A percentile compares a stretch with the other conserved stretches of the same genome.
phyloP scores from a whole-genome alignment of 768 basidiomycete genomes.

The Auricularia auricula-judae region DNA sequence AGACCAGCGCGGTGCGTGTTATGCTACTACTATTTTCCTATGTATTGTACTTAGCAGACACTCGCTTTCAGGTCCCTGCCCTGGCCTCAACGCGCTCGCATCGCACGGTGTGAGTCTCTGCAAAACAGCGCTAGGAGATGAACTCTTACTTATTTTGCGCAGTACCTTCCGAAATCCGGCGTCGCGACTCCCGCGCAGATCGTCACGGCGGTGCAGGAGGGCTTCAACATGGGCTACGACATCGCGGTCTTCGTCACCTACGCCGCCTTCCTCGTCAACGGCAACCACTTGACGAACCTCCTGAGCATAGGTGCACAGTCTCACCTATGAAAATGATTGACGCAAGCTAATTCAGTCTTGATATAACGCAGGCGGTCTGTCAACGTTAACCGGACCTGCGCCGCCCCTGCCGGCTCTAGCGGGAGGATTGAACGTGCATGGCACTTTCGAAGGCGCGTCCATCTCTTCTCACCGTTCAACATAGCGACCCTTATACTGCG shows the following conservation, averaged over 20 bases:
- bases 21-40: too few relatives aligned
- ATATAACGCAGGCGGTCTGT: neutral
- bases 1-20: slow-evolving; percentile 1
- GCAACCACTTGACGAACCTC: slow-evolving; percentile 5
- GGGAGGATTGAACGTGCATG: slow-evolving; percentile 3
- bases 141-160: neutral
- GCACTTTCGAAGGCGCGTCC: slow-evolving; percentile 3
- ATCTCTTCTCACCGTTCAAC: neutral
- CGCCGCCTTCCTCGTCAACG: slow-evolving; percentile 4
- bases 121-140: neutral
- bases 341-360: neutral
- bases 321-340: neutral
- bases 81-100: slow-evolving; percentile 6
- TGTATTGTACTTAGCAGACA: too few relatives aligned
- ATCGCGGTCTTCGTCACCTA: slow-evolving; percentile 1
- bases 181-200: slow-evolving; percentile 6
- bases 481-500: neutral
- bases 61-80: slow-evolving; percentile 1
- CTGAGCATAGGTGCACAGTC: slow-evolving; percentile 3
- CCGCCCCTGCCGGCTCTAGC: neutral
- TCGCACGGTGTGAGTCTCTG: slow-evolving; percentile 3
- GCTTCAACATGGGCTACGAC: slow-evolving; percentile 7
- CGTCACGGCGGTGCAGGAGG: slow-evolving; percentile 4
- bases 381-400: neutral
- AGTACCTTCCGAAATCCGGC: slow-evolving; percentile 6